Percentiles rank a stretch among this genome's conserved stretches.
Conservation (phyloP, 305 asterid species). For the Fraxinus sp. region DNA sequence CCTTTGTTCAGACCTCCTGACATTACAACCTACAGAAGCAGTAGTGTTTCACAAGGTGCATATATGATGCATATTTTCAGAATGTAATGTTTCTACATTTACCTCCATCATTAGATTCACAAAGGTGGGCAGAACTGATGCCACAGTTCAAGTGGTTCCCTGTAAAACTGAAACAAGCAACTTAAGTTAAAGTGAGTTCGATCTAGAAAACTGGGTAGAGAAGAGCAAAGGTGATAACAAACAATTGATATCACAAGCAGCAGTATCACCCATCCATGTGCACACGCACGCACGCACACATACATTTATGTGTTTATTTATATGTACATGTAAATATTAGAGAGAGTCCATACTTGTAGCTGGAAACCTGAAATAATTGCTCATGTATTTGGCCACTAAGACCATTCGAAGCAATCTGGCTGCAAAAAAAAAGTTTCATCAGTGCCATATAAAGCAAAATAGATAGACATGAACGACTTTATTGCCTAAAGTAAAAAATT, state of each 20-base stretch:
- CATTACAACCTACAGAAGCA: background rate
- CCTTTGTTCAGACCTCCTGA: background rate
- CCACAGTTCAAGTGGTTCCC: conserved; percentile 83
- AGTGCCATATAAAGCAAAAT: conserved; percentile 15
- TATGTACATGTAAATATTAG: background rate
- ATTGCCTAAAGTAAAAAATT: background rate
- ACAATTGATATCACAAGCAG: background rate
- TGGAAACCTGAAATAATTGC: conserved; percentile 60
- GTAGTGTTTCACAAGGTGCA: conserved; percentile 5
- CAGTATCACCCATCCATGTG: background rate
- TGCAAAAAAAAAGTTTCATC: conserved; percentile 34
- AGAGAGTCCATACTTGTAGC: conserved; percentile 62
- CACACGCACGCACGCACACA: background rate
- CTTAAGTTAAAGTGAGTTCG: conserved; percentile 27
- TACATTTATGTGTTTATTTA: background rate
- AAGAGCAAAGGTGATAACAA: background rate
- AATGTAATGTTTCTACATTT: conserved; percentile 8
- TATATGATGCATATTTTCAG: background rate
- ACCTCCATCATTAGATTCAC: conserved; percentile 69
- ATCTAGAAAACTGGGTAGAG: background rate
- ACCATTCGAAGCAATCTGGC: conserved; percentile 75
- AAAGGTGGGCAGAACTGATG: conserved; percentile 37
- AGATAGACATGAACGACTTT: background rate
- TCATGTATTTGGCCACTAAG: conserved; percentile 70
- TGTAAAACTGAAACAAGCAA: conserved; percentile 63